Base-by-base conservation (phyloP, 1,284 basidiomycete species). In the Fistulina hepatica region DNA sequence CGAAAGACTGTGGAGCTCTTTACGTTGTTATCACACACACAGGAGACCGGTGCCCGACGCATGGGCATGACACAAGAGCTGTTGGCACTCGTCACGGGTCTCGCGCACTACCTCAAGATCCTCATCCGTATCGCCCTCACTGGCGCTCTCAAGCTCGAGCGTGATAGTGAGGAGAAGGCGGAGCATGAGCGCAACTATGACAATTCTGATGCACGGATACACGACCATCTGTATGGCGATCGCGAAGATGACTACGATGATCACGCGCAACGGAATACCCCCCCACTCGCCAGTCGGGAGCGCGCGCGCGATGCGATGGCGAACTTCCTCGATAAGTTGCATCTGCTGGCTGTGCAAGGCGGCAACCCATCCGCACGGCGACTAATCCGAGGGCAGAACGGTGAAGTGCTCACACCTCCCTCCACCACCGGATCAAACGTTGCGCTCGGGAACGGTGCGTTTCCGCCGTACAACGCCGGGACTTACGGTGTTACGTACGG, bases 91-190 rank as follows among this genome's bases (percentile, higher is more conserved):
- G 94, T 99, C 40, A 99, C 95, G 0, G 94, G 95, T 23, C 72
- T 99, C 21, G 94, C 94, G 4, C 94, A 99, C 61, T 98, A 98
- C 60, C 81, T 99, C 57, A 99, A 99, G 67, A 97, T 99, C 57
- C 76, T 98, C 38, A 99, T 99, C 51, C 84, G 94, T 34, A 97
- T 99, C 45, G 93, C 95, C 6, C 68, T 99, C 31, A 97, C 95
- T 0, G 92, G 92, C 13, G 89, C 93, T 3, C 73, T 99, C 47
- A 95, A 90, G 60, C 73, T 99, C 31, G 95, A 98, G 59, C 71
- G 92, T 43, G 94, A 98, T 52, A n/a, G n/a, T n/a, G n/a, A n/a
- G n/a, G n/a, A n/a, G n/a, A 71, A 80, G 48, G 67, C 22, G 39
- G 33, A 20, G 23, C 15, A 25, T 26, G 27, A 25, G 16, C 20